phyloP scores from a whole-genome alignment of 352 stramenopile genomes.

The Blastocystis sp. region DNA sequence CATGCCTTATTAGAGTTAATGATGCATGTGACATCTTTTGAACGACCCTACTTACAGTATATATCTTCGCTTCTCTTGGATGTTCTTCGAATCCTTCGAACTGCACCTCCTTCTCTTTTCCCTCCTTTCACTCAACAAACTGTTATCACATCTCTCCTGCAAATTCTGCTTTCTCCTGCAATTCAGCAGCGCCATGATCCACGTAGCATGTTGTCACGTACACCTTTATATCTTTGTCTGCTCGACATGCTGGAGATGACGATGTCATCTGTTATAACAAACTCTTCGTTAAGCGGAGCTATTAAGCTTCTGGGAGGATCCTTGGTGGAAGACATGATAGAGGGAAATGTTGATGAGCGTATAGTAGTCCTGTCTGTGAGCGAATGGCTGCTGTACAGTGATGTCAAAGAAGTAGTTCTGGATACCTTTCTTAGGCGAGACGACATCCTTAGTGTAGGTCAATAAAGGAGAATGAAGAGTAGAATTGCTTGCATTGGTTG shows the following conservation, averaged over 20 bases:
- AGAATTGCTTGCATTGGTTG: background rate
- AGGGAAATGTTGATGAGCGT: background rate
- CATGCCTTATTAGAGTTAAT: background rate
- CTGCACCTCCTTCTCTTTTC: background rate
- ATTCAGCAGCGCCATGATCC: conserved; percentile 16
- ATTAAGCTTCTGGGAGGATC: background rate
- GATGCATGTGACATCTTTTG: background rate
- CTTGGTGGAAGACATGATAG: background rate
- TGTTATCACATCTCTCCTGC: background rate
- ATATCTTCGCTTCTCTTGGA: background rate
- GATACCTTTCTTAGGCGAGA: background rate
- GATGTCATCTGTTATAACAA: background rate
- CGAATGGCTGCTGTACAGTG: background rate
- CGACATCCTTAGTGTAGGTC: background rate
- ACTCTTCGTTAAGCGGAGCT: background rate
- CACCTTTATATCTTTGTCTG: background rate
- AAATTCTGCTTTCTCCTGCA: background rate
- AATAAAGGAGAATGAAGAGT: background rate
- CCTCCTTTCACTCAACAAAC: conserved; percentile 32
- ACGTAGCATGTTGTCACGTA: background rate
- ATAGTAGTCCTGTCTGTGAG: background rate
- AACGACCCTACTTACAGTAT: background rate
- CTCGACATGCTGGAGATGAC: background rate
- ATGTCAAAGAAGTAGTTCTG: background rate
- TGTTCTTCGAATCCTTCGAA: background rate